These are phyloP conservation scores for Apiospora marii DNA, from an alignment of 2,329 filamentous ascomycete species.

Conservation along the genomic window DNA sequence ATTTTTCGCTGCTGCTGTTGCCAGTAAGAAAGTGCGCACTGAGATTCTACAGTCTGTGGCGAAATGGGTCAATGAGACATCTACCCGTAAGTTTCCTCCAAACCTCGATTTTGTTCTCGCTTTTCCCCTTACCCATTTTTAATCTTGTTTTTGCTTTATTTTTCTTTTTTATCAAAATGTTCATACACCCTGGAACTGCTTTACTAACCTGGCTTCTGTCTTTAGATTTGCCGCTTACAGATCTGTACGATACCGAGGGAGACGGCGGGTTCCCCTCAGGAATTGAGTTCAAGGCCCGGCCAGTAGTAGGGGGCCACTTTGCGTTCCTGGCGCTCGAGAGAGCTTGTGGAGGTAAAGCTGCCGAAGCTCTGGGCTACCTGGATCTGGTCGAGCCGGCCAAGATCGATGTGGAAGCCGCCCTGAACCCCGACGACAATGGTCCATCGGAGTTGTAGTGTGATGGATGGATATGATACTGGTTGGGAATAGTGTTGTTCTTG, in stretches of 20 bases:
- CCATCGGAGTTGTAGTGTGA: constrained; percentile 37
- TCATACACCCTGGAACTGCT: background rate
- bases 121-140: no score
- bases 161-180: no score
- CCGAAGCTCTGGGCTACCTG: constrained; percentile 62
- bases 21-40: constrained; percentile 70
- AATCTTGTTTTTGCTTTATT: no score
- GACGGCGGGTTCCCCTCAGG: constrained; percentile 78
- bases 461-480: background rate
- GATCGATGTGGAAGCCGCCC: constrained; percentile 45
- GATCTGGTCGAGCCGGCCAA: constrained; percentile 45
- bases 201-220: background rate
- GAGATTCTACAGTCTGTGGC: constrained; percentile 80
- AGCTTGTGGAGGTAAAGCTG: constrained; percentile 76
- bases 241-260: constrained; percentile 83
- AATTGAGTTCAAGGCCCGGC: constrained; percentile 79
- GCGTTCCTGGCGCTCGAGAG: constrained; percentile 82
- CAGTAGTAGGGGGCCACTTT: constrained; percentile 87
- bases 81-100: constrained; percentile 56
- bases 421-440: constrained; percentile 36
- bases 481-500: background rate
- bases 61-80: constrained; percentile 84
- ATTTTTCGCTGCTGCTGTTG: constrained; percentile 85
- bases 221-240: constrained; percentile 76
- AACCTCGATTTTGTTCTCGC: no score